Evolutionary conservation across 2,329 filamentous ascomycete genomes (phyloP).

Genomic region (Coniochaeta sp.): DNA sequence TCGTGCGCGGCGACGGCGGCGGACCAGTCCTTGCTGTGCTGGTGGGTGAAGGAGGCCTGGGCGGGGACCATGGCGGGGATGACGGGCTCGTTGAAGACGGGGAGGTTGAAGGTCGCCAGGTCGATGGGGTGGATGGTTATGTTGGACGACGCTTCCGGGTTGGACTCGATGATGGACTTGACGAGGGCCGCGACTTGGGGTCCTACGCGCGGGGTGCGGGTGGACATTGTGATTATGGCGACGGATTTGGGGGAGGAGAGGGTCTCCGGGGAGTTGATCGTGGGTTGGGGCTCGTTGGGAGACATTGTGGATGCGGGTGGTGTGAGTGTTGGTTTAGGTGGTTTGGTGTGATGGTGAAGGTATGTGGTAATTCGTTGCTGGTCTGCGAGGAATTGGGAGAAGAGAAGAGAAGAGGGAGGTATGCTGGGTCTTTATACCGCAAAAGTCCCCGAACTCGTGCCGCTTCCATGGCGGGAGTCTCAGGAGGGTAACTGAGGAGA

Average conservation of each 20-base stretch:
- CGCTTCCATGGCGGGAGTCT: too few relatives aligned
- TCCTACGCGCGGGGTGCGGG: constrained; percentile 25
- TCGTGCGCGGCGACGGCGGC: constrained; percentile 34
- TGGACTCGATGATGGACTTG: constrained; percentile 9
- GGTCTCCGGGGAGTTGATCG: background rate
- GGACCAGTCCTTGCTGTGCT: constrained; percentile 38
- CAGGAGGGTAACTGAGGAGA: too few relatives aligned
- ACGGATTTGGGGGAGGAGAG: constrained; percentile 14
- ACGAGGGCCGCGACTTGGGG: constrained; percentile 26
- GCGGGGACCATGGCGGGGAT: constrained; percentile 30
- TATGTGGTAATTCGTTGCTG: too few relatives aligned
- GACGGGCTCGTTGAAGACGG: constrained; percentile 35
- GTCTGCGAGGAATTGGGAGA: too few relatives aligned
- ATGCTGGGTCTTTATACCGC: too few relatives aligned
- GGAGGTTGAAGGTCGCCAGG: constrained; percentile 31
- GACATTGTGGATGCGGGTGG: background rate
- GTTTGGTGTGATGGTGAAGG: background rate
- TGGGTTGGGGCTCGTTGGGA: too few relatives aligned
- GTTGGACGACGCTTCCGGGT: background rate
- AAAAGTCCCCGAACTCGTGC: too few relatives aligned
- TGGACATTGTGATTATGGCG: constrained; percentile 29
- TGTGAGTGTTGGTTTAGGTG: background rate
- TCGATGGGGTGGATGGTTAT: constrained; percentile 19
- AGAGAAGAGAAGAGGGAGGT: too few relatives aligned
- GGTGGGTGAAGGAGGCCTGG: constrained; percentile 26